Percentiles rank a stretch among this genome's conserved stretches.
Conservation (phyloP, 2,329 filamentous ascomycete species). For the Plectosphaerella plurivora region DNA sequence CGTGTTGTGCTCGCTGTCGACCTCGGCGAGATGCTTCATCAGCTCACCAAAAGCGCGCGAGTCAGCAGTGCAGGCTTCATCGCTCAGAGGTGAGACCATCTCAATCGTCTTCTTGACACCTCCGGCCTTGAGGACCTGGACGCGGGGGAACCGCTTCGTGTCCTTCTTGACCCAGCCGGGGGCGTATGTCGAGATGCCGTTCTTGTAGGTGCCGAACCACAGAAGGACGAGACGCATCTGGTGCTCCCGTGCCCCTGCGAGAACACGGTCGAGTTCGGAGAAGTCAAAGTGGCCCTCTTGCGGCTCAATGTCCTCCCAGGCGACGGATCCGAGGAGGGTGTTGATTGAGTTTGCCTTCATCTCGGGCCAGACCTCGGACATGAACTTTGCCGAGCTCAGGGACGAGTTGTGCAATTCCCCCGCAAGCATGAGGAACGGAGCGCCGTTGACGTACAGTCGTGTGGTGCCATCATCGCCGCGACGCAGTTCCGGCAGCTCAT, state of each 20-base stretch:
- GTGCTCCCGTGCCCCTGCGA: slow-evolving; percentile 23
- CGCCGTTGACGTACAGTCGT: slow-evolving; percentile 30
- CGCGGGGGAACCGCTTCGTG: slow-evolving; percentile 27
- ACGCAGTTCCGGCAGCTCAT: slow-evolving; percentile 11
- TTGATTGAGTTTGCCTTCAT: slow-evolving; percentile 29
- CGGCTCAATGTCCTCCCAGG: slow-evolving; percentile 32
- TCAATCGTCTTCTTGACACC: slow-evolving; percentile 25
- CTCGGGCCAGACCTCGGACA: slow-evolving; percentile 22
- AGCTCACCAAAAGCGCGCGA: slow-evolving; percentile 24
- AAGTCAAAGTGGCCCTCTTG: slow-evolving; percentile 28
- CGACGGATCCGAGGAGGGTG: slow-evolving; percentile 28
- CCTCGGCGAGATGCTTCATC: slow-evolving; percentile 27
- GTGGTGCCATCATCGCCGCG: slow-evolving; percentile 19
- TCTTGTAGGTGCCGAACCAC: slow-evolving; percentile 35
- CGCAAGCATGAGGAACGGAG: slow-evolving; percentile 28
- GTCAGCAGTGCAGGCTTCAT: slow-evolving; percentile 24
- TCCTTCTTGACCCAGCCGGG: slow-evolving; percentile 30
- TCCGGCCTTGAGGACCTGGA: slow-evolving; percentile 23
- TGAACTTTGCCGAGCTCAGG: slow-evolving; percentile 25
- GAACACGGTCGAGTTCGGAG: slow-evolving; percentile 25
- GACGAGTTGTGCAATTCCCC: slow-evolving; percentile 33
- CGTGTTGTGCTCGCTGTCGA: slow-evolving; percentile 41
- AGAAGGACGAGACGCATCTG: slow-evolving; percentile 29
- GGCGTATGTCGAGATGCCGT: slow-evolving; percentile 29
- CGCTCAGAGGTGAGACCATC: slow-evolving; percentile 24